Evolutionary conservation across 2,329 filamentous ascomycete species (phyloP), one percentile per base, ranked within the genome.

Genomic region (Mycosphaerelloides madeirae): DNA sequence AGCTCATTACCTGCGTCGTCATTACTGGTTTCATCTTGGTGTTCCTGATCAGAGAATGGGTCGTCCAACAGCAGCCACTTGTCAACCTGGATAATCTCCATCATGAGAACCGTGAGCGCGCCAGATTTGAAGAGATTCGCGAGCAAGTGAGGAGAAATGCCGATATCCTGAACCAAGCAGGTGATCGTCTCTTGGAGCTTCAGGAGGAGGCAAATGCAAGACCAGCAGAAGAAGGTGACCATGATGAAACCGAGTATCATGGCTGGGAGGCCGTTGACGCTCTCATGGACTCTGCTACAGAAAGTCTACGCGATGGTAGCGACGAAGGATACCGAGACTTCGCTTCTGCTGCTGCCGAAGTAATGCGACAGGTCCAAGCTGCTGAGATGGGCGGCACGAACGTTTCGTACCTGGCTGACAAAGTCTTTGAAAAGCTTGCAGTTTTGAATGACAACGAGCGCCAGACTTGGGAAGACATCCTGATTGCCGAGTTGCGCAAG

Each of bases 1-100:
- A 95, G 62, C 79, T 97, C 37, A 95, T 98, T 55, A 98, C 91
- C 1, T 71, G 96, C 5, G 71, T 94, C 9, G 87, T 97, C 39
- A 91, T 98, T 6, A 78, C 95, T 34, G 89, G 85, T 46, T 98
- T 97, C 66, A 96, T 98, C 47, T 72, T 98, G n/a, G 83, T 98
- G 32, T 98, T 98, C 56, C 70, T 98, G 3, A 96, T 98, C 36
- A 76, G 94, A 36, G 93, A 98, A 69, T 98, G 95, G 78, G 93
- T 98, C 39, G 89, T 98, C 8, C 93, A 98, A 64, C 93, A 98
- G 64, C 93, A 98, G 62, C 93, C 91, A 4, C 84, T 90, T 53
- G 84, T 93, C 55, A 94, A 95, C 32, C 43, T 63, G 14, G 56
- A 61, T 19, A 48, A 54, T 5, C 31, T 57, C 9, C 54, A 56